Evolutionary conservation across 140 eudicot species (phyloP).

Genomic region (Oenanthe javanica): DNA sequence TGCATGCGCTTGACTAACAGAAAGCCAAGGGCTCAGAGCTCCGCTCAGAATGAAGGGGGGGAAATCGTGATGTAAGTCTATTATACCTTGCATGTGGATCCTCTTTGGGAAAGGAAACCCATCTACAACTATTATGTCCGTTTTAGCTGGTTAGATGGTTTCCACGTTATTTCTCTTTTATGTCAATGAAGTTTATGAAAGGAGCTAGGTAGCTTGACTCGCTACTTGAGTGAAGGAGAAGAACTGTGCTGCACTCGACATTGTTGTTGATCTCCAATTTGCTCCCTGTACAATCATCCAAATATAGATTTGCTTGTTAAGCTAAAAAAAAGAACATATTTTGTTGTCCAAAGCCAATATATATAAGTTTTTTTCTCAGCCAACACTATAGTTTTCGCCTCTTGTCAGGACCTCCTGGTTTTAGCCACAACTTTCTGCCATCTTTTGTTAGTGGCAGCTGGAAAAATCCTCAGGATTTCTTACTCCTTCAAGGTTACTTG

Average conservation of each 20-base stretch:
- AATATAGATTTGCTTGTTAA: background rate
- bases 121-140: no score
- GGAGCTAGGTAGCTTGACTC: no score
- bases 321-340: background rate
- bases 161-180: no score
- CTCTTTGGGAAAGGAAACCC: no score
- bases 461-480: background rate
- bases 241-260: background rate
- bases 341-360: background rate
- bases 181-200: no score
- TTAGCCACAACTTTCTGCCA: background rate
- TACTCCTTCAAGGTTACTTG: background rate
- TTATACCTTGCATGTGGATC: no score
- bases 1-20: no score
- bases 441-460: background rate
- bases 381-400: background rate
- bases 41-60: no score
- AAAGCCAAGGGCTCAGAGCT: no score
- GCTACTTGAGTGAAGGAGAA: no score
- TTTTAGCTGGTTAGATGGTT: no score
- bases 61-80: no score
- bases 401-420: background rate
- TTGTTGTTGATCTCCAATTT: background rate
- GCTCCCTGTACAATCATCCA: background rate
- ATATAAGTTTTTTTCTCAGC: background rate